These are phyloP conservation scores for Buxus sempervirens DNA, from an alignment of 164 flowering plant species.

Conservation along the genomic window DNA sequence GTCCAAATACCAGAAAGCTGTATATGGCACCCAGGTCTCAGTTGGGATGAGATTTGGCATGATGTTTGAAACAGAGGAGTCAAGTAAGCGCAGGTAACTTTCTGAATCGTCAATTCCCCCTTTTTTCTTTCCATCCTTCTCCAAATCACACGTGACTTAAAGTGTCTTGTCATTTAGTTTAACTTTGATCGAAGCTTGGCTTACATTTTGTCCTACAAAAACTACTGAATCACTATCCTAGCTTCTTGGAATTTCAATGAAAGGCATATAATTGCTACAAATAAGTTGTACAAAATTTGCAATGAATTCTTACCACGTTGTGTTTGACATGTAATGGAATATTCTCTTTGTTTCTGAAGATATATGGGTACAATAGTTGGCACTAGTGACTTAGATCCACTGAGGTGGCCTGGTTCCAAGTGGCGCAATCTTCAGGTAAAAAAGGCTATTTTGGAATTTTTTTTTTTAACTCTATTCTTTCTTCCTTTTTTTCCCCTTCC, in stretches of 20 bases:
- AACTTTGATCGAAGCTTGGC: not conserved
- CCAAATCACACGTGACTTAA: not conserved
- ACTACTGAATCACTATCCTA: not conserved
- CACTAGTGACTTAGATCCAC: conserved; percentile 79
- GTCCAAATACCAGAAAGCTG: conserved; percentile 64
- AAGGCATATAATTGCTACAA: not conserved
- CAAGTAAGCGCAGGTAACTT: conserved; percentile 83
- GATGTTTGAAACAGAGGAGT: conserved; percentile 99
- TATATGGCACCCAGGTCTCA: conserved; percentile 72
- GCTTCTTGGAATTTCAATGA: not conserved
- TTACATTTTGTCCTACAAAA: not conserved
- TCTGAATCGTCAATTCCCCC: not conserved
- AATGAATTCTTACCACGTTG: not conserved
- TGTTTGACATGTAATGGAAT: not conserved
- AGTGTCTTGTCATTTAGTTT: not conserved
- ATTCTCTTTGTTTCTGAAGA: conserved; percentile 35
- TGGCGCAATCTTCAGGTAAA: conserved; percentile 97
- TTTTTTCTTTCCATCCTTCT: not conserved
- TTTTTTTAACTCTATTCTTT: not conserved
- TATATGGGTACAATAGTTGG: conserved; percentile 94
- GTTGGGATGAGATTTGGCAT: conserved; percentile 97
- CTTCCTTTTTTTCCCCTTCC: too few relatives aligned
- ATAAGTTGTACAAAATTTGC: not conserved
- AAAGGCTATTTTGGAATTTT: conserved; percentile 4
- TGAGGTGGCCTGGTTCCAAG: conserved; percentile 93